Base-by-base conservation (phyloP, 495 filamentous ascomycete species). In the Annulohypoxylon maeteangense region DNA sequence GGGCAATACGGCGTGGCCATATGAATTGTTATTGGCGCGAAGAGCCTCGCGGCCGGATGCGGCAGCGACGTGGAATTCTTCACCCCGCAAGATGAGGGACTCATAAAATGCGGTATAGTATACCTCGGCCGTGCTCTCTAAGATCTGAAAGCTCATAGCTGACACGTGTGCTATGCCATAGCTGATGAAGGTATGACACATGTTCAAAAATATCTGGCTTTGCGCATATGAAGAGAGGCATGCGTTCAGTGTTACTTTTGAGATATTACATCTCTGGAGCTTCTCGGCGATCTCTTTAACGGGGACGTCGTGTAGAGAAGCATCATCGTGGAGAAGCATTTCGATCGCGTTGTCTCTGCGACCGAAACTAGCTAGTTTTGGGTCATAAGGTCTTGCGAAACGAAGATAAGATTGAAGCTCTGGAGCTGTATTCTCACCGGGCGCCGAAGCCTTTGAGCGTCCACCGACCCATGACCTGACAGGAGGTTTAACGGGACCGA, bases 321-420 rank as follows among this genome's bases (percentile, higher is more conserved):
- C 6, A 36, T 55, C 51, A 25, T 55, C 51, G n/a, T 31, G 31
- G n/a, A 55, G 51, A 23, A 55, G 51, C 51, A 55, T 55, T 20
- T 55, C 16, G 29, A 55, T 55, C 4, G 27, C 7, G n/a, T 55
- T 55, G 31, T 55, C 51, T 55, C 31, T 34, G 27, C 29, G 51
- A 7, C 31, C 31, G 29, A 55, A 55, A n/a, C 51, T 36, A n/a
- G n/a, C 27, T 10, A 55, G 8, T 8, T 55, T 36, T 10, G 29
- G 31, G 8, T 55, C 51, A n/a, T 55, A 55, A 6, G 51, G 51
- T 12, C 31, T 18, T n/a, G 51, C 51, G 18, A 55, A 55, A 12
- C 51, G 51, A 25, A 55, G 51, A 23, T 55, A 55, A 29, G 51
- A 32, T 16, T 55, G 51, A n/a, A n/a, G 51, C n/a, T 36, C 51